A percentile compares a stretch with the other conserved stretches of the same genome.
Conservation (phyloP, 495 filamentous ascomycete species). For the Hypoxylon trugodes region DNA sequence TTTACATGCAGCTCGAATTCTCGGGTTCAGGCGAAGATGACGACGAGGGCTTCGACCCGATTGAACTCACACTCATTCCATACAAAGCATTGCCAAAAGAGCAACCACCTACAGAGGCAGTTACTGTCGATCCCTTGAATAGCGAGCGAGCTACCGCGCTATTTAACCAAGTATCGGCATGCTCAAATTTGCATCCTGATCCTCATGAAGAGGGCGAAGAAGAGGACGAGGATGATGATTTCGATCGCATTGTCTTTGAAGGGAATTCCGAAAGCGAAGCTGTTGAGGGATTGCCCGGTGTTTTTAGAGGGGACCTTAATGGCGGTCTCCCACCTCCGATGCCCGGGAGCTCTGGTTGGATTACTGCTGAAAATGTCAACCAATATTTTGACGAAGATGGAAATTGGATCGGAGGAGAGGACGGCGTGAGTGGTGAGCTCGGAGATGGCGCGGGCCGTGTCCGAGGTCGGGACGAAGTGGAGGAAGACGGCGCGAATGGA, state of each 20-base stretch:
- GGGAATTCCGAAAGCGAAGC: slow-evolving; percentile 54
- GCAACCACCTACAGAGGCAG: slow-evolving; percentile 11
- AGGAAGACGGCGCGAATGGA: slow-evolving; percentile 42
- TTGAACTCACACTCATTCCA: slow-evolving; percentile 81
- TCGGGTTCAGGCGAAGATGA: slow-evolving; percentile 61
- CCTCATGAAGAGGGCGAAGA: slow-evolving; percentile 62
- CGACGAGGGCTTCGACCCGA: slow-evolving; percentile 73
- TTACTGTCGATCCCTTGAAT: slow-evolving; percentile 37
- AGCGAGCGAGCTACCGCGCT: slow-evolving; percentile 56
- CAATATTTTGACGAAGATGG: slow-evolving; percentile 70
- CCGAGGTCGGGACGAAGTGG: slow-evolving; percentile 51
- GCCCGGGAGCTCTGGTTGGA: slow-evolving; percentile 91
- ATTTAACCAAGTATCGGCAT: slow-evolving; percentile 82
- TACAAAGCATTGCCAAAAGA: slow-evolving; percentile 29
- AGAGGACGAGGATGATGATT: slow-evolving; percentile 60
- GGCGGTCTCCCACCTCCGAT: slow-evolving; percentile 76
- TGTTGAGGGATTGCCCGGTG: slow-evolving; percentile 58
- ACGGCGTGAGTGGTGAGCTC: slow-evolving; percentile 50
- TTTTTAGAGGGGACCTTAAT: slow-evolving; percentile 50
- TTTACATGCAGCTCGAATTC: slow-evolving; percentile 83
- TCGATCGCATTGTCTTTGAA: slow-evolving; percentile 65
- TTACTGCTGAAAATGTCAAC: slow-evolving; percentile 93
- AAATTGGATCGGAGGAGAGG: slow-evolving; percentile 61
- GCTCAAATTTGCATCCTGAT: slow-evolving; percentile 91
- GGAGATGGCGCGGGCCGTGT: slow-evolving; percentile 56